Conservation (phyloP, 2,329 filamentous ascomycete genomes). For the Elsinoe ampelina region DNA sequence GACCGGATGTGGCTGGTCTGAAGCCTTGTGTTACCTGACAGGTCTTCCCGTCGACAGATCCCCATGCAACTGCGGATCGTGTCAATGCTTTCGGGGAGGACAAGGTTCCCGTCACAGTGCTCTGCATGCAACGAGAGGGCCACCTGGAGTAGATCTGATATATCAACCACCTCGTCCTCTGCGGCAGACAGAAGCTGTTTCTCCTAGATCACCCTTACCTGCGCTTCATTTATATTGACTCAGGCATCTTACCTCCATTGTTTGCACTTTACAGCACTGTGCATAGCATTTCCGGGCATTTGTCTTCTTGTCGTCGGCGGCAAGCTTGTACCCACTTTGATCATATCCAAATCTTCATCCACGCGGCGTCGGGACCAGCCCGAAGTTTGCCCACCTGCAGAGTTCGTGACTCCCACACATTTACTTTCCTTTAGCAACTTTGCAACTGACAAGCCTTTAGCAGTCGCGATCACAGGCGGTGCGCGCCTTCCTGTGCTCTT, state of each 20-base stretch:
- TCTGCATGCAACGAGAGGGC: background rate
- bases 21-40: background rate
- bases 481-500: background rate
- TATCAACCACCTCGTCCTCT: constrained; percentile 1
- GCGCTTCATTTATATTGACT: constrained; percentile 8
- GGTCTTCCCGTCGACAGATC: background rate
- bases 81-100: background rate
- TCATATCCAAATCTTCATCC: background rate
- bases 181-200: background rate
- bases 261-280: background rate
- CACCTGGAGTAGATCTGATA: background rate
- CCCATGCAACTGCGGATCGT: background rate
- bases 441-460: background rate
- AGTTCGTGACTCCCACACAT: background rate
- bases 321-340: background rate
- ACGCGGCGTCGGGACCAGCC: background rate
- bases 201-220: background rate
- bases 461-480: background rate
- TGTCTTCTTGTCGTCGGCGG: background rate
- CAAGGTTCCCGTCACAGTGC: background rate
- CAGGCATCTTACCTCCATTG: background rate
- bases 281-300: background rate
- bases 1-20: background rate
- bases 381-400: background rate
- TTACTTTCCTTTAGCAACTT: background rate